Percentiles rank a stretch among this genome's conserved stretches.
These are phyloP conservation scores for Vigna angularis DNA, from an alignment of 306 rosid species.

Conservation along the genomic window DNA sequence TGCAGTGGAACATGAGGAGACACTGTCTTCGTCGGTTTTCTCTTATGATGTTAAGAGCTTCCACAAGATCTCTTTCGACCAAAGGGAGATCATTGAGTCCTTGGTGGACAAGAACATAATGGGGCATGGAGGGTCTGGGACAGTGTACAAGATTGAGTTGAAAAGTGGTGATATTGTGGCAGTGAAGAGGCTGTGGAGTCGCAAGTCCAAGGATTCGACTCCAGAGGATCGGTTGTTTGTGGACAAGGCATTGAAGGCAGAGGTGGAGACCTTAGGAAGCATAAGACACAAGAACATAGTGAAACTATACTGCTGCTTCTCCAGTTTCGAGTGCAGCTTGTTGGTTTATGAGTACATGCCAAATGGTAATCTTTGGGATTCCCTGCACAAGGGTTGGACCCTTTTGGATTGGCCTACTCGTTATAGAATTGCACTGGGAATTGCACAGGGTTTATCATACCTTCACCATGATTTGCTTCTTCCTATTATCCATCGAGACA, in stretches of 20 bases:
- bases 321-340: conserved; percentile 73
- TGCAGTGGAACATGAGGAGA: conserved; percentile 71
- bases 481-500: conserved; percentile 89
- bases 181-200: conserved; percentile 77
- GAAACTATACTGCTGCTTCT: conserved; percentile 80
- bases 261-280: conserved; percentile 90
- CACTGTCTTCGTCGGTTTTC: conserved; percentile 65
- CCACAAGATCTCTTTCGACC: conserved; percentile 80
- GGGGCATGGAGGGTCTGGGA: conserved; percentile 95
- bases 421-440: conserved; percentile 80
- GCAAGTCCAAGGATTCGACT: conserved; percentile 56
- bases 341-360: conserved; percentile 94
- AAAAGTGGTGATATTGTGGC: conserved; percentile 82
- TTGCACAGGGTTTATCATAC: conserved; percentile 91
- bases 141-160: conserved; percentile 80
- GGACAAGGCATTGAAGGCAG: conserved; percentile 77
- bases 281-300: conserved; percentile 95
- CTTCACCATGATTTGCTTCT: conserved; percentile 91
- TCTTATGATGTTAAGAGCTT: conserved; percentile 86
- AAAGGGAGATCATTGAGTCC: conserved; percentile 67
- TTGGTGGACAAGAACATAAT: conserved; percentile 90
- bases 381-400: conserved; percentile 75
- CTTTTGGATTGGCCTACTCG: conserved; percentile 91
- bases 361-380: conserved; percentile 95
- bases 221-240: conserved; percentile 63